Conservation (phyloP, 163 green algal genomes). For the Chlorella variabilis region DNA sequence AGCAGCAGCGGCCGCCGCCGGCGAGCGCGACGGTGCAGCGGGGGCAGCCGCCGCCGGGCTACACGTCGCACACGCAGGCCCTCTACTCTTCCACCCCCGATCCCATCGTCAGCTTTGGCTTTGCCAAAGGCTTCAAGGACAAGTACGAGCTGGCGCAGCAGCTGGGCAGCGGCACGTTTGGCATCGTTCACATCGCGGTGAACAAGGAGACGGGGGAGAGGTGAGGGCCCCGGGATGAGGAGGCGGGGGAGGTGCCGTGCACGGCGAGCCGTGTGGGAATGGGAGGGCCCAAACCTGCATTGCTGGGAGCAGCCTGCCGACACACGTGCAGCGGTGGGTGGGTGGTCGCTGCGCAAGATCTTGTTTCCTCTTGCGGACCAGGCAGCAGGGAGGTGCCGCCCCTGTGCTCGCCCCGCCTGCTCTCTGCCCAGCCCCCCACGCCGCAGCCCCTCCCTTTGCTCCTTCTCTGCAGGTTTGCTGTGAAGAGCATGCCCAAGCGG, state of each 20-base stretch:
- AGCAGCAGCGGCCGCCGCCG: background rate
- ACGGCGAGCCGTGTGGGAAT: too few species aligned
- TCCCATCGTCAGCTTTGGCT: conserved; percentile 46
- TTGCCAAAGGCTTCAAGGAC: conserved; percentile 29
- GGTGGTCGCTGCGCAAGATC: too few species aligned
- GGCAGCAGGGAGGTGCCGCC: too few species aligned
- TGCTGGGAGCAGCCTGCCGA: too few species aligned
- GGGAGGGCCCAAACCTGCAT: too few species aligned
- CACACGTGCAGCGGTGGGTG: too few species aligned
- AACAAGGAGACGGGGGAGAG: conserved; percentile 53
- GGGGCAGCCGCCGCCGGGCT: background rate
- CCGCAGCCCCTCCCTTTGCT: background rate
- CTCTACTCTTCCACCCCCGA: conserved; percentile 17
- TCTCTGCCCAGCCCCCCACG: background rate
- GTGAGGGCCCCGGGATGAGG: too few species aligned
- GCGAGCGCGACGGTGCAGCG: background rate
- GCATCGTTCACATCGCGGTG: conserved; percentile 28
- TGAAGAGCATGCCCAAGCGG: conserved; percentile 76
- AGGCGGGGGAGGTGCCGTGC: too few species aligned
- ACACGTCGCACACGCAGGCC: background rate
- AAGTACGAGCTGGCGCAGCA: conserved; percentile 38
- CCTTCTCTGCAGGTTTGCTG: conserved; percentile 58
- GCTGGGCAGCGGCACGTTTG: conserved; percentile 51
- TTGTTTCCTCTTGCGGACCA: too few species aligned
- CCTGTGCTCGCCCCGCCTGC: background rate